Evolutionary conservation across 1,139 yeast species (phyloP).

Genomic region (Suzukiozyma palmioleophila): DNA sequence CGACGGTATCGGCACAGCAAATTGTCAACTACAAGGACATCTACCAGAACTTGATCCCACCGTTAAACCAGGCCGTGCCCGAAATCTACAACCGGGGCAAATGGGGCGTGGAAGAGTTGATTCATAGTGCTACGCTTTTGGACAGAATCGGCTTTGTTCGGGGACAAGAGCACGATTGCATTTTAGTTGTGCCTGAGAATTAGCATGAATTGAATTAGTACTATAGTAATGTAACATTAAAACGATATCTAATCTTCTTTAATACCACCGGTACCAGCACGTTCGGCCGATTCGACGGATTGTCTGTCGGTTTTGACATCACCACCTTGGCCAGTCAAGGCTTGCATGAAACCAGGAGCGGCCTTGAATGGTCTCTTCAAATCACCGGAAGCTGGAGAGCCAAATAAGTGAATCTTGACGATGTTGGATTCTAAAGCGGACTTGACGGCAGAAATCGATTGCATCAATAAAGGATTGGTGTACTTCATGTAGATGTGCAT

Average conservation of each 20-base stretch:
- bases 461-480: slow-evolving; percentile 96
- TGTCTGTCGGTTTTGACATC: slow-evolving; percentile 79
- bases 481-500: slow-evolving; percentile 98
- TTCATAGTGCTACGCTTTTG: slow-evolving; percentile 55
- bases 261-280: slow-evolving; percentile 83
- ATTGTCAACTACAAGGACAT: slow-evolving; percentile 50
- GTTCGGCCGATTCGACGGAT: slow-evolving; percentile 80
- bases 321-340: slow-evolving; percentile 53
- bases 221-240: neutral
- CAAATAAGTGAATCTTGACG: slow-evolving; percentile 86
- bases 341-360: slow-evolving; percentile 72
- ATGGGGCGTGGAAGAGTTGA: slow-evolving; percentile 60
- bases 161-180: slow-evolving; percentile 57
- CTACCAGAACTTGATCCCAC: slow-evolving; percentile 55
- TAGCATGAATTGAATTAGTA: neutral
- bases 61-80: slow-evolving; percentile 50
- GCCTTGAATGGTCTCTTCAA: slow-evolving; percentile 96
- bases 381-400: slow-evolving; percentile 81
- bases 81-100: slow-evolving; percentile 57
- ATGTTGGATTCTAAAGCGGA: slow-evolving; percentile 87
- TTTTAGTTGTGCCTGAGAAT: slow-evolving; percentile 36
- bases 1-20: slow-evolving; percentile 43
- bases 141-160: slow-evolving; percentile 58
- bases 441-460: slow-evolving; percentile 86
- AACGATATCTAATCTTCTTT: slow-evolving; percentile 66